A percentile compares a stretch with the other conserved stretches of the same genome.
Evolutionary conservation across 129 eudicot genomes (phyloP).

Genomic region (Artemisia annua): DNA sequence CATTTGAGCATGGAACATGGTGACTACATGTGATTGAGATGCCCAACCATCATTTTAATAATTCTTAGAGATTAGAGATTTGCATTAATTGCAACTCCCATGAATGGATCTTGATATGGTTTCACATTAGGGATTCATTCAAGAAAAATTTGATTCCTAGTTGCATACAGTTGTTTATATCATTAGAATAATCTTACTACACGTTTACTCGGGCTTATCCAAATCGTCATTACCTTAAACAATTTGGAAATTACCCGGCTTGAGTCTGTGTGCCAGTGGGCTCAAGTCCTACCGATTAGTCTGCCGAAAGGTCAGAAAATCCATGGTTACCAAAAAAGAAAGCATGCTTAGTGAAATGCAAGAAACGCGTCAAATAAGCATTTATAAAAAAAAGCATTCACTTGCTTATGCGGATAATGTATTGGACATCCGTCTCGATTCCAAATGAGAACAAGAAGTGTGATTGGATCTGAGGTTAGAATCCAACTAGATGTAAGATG

Average conservation of each 20-base stretch:
- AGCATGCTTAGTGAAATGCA: not conserved
- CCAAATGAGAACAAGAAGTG: not conserved
- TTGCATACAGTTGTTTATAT: slow-evolving; percentile 8
- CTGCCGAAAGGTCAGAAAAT: no score
- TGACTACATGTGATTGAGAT: slow-evolving; percentile 41
- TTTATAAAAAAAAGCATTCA: no score
- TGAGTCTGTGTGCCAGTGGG: not conserved
- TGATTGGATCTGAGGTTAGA: not conserved
- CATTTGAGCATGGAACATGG: slow-evolving; percentile 37
- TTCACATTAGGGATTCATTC: slow-evolving; percentile 35
- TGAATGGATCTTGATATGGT: slow-evolving; percentile 34
- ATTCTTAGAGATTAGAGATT: slow-evolving; percentile 29
- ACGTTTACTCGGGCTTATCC: slow-evolving; percentile 11
- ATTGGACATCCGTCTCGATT: not conserved
- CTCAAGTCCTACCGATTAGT: no score
- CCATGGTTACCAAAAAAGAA: no score
- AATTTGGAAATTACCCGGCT: not conserved
- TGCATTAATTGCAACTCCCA: slow-evolving; percentile 30
- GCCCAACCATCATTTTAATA: slow-evolving; percentile 34
- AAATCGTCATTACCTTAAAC: not conserved
- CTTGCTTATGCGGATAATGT: not conserved
- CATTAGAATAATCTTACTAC: not conserved
- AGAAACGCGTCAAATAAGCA: not conserved
- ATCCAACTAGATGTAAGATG: not conserved
- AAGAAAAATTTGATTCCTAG: slow-evolving; percentile 28